Evolutionary conservation across 768 basidiomycete species (phyloP).

Genomic region (Cystofilobasidium macerans): DNA sequence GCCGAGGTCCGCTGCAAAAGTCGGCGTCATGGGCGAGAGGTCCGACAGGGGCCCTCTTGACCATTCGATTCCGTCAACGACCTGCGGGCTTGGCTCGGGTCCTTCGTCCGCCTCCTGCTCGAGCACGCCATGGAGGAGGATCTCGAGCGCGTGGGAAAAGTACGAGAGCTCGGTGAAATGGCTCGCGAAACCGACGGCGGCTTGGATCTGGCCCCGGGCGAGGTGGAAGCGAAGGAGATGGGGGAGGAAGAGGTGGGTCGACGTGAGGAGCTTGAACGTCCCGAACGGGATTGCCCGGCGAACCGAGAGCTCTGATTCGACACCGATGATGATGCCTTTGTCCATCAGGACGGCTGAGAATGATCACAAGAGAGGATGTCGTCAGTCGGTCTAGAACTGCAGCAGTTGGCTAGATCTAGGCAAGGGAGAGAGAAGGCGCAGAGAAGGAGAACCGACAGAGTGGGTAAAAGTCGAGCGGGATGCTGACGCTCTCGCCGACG

Average conservation of each 20-base stretch:
- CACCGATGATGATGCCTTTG: conserved; percentile 95
- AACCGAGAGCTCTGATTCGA: conserved; percentile 72
- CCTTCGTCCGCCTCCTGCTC: conserved; percentile 57
- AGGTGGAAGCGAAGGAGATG: conserved; percentile 79
- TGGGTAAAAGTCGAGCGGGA: conserved; percentile 88
- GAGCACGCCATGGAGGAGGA: conserved; percentile 82
- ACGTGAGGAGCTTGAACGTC: conserved; percentile 82
- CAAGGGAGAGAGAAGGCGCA: neutral
- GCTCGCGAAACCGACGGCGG: conserved; percentile 74
- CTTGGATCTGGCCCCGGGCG: conserved; percentile 44
- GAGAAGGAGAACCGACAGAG: conserved; percentile 52
- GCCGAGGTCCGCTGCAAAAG: neutral
- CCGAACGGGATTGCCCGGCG: conserved; percentile 70
- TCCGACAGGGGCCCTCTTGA: conserved; percentile 26
- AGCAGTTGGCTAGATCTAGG: neutral
- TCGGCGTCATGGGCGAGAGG: conserved; percentile 10
- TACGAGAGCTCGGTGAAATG: conserved; percentile 81
- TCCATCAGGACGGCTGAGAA: conserved; percentile 86
- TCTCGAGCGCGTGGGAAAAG: conserved; percentile 87
- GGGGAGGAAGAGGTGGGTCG: conserved; percentile 81
- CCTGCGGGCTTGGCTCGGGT: conserved; percentile 4
- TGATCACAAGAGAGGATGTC: conserved; percentile 51
- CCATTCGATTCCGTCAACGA: conserved; percentile 11
- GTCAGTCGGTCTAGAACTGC: conserved; percentile 40
- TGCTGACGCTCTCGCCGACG: conserved; percentile 56